Conservation (phyloP, 2,329 filamentous ascomycete genomes). For the Ascochyta fabae region DNA sequence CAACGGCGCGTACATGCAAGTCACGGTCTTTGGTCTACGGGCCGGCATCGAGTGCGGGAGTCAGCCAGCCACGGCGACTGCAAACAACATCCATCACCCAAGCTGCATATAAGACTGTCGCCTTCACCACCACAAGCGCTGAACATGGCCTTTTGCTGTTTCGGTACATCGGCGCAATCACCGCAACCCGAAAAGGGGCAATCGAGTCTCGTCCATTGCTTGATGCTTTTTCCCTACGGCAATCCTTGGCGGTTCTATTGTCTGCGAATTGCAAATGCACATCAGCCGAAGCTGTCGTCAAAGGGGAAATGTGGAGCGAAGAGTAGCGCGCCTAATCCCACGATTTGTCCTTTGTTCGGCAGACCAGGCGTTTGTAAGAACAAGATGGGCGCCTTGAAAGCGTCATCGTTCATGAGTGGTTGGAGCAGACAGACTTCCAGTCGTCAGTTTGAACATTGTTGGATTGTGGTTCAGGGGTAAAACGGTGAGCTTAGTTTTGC, state of each 20-base stretch:
- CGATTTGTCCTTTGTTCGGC: background rate
- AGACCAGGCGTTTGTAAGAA: background rate
- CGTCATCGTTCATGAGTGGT: slow-evolving; percentile 6
- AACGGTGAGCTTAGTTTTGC: slow-evolving; percentile 7
- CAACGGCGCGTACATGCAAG: slow-evolving; percentile 9
- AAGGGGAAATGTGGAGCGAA: slow-evolving; percentile 20
- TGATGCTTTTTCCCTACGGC: slow-evolving; percentile 4
- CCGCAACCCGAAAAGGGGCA: slow-evolving; percentile 8
- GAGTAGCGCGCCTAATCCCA: slow-evolving; percentile 7
- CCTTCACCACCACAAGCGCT: background rate
- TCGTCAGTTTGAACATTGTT: slow-evolving; percentile 1
- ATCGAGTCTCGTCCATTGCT: background rate
- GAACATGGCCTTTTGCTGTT: background rate
- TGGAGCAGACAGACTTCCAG: background rate
- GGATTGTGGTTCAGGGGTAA: slow-evolving; percentile 16
- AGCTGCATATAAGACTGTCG: slow-evolving; percentile 1
- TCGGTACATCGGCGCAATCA: background rate
- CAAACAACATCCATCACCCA: background rate
- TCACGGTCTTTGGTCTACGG: background rate
- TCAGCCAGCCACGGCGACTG: slow-evolving; percentile 5
- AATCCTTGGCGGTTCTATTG: slow-evolving; percentile 12
- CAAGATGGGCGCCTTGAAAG: slow-evolving; percentile 2
- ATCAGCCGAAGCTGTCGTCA: slow-evolving; percentile 6
- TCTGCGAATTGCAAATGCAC: slow-evolving; percentile 9
- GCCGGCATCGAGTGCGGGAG: background rate